These are phyloP conservation scores for Saccharomycopsis sp. DNA, from an alignment of 805 yeast species.

Conservation along the genomic window DNA sequence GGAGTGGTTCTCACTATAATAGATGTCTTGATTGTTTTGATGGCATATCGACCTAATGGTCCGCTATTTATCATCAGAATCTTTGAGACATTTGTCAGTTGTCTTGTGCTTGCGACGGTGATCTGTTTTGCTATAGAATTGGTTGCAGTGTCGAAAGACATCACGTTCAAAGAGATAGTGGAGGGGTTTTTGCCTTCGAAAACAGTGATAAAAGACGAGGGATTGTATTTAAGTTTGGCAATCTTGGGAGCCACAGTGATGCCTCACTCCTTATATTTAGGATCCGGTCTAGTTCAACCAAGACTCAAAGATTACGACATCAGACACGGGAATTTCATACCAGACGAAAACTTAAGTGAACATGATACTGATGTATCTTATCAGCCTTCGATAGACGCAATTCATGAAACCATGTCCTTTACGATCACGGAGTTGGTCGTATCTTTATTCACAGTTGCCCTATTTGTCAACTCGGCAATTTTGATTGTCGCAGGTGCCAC, in stretches of 20 bases:
- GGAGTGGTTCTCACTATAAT: conserved; percentile 83
- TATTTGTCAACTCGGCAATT: conserved; percentile 89
- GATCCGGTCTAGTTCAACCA: conserved; percentile 84
- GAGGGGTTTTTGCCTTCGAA: conserved; percentile 58
- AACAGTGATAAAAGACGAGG: conserved; percentile 49
- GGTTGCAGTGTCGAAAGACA: conserved; percentile 51
- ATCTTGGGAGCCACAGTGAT: conserved; percentile 91
- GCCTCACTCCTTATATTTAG: conserved; percentile 86
- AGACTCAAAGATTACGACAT: conserved; percentile 70
- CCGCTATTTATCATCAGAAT: conserved; percentile 69
- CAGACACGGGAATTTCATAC: conserved; percentile 38
- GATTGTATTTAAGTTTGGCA: conserved; percentile 72
- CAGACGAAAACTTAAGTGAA: conserved; percentile 17
- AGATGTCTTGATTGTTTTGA: conserved; percentile 77
- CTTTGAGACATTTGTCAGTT: conserved; percentile 76
- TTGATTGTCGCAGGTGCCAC: conserved; percentile 90
- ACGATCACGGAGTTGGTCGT: conserved; percentile 79
- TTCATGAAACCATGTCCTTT: conserved; percentile 68
- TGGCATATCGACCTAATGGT: conserved; percentile 84
- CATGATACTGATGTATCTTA: conserved; percentile 38
- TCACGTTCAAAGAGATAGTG: conserved; percentile 53
- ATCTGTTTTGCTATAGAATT: conserved; percentile 78
- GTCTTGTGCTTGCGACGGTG: conserved; percentile 75
- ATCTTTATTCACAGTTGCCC: conserved; percentile 78
- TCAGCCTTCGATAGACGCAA: conserved; percentile 75